These are phyloP conservation scores for Cenococcum geophilum DNA, from an alignment of 495 filamentous ascomycete species.

Conservation along the genomic window DNA sequence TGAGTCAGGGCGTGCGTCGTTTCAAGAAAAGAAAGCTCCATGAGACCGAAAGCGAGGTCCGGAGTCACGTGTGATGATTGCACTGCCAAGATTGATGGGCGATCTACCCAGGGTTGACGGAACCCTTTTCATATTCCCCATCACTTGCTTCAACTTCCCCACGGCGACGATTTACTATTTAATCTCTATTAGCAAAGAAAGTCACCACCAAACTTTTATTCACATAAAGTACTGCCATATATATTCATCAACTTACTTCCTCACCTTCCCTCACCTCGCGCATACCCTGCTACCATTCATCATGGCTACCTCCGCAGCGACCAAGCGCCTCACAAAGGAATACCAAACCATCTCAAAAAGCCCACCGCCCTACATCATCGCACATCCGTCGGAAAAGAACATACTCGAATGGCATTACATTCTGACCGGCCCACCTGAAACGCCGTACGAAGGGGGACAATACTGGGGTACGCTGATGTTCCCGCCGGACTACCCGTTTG, in stretches of 20 bases:
- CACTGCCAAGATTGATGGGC: neutral
- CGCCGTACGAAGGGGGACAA: conserved; percentile 89
- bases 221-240: too few relatives aligned
- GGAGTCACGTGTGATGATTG: neutral
- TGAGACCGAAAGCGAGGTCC: neutral
- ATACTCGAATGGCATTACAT: conserved; percentile 99
- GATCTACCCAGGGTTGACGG: too few relatives aligned
- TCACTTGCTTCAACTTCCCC: too few relatives aligned
- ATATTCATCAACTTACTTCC: neutral
- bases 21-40: neutral
- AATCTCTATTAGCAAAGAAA: too few relatives aligned
- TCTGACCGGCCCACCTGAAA: conserved; percentile 88
- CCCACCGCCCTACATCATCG: conserved; percentile 86
- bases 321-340: conserved; percentile 69
- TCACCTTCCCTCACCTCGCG: neutral
- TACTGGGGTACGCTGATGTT: conserved; percentile 98
- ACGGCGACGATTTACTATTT: too few relatives aligned
- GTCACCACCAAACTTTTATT: too few relatives aligned
- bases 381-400: conserved; percentile 89
- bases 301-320: conserved; percentile 40
- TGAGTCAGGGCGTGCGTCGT: conserved; percentile 23
- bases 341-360: conserved; percentile 88
- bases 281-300: neutral
- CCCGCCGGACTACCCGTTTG: conserved; percentile 93
- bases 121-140: too few relatives aligned